A percentile compares a stretch with the other conserved stretches of the same genome.
Conservation (phyloP, 2,329 filamentous ascomycete genomes). For the Talaromyces sp. region DNA sequence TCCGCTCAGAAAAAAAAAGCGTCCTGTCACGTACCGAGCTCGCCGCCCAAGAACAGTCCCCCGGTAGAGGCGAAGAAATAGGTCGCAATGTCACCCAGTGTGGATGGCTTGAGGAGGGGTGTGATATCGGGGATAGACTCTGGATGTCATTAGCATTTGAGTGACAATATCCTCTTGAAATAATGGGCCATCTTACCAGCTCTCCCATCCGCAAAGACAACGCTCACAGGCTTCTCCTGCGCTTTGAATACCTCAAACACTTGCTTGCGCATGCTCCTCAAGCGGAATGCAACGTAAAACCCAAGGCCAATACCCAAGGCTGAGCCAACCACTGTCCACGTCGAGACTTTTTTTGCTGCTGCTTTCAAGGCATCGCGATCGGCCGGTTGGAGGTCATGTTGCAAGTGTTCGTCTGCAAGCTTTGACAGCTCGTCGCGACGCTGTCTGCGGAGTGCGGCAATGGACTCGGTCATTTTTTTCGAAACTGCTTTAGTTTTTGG, state of each 20-base stretch:
- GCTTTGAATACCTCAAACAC: slow-evolving; percentile 61
- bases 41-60: slow-evolving; percentile 61
- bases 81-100: slow-evolving; percentile 56
- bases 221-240: slow-evolving; percentile 57
- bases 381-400: slow-evolving; percentile 53
- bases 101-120: slow-evolving; percentile 52
- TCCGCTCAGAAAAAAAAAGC: neutral
- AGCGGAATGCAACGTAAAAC: slow-evolving; percentile 52
- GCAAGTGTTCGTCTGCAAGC: slow-evolving; percentile 55
- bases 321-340: slow-evolving; percentile 56
- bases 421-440: slow-evolving; percentile 48
- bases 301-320: slow-evolving; percentile 58
- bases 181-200: slow-evolving; percentile 41
- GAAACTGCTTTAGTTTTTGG: neutral
- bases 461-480: slow-evolving; percentile 33
- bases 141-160: slow-evolving; percentile 19
- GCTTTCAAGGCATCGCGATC: slow-evolving; percentile 56
- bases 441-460: slow-evolving; percentile 45
- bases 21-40: slow-evolving; percentile 36
- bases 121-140: slow-evolving; percentile 61
- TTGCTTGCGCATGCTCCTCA: slow-evolving; percentile 52
- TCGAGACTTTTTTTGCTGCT: slow-evolving; percentile 53
- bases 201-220: slow-evolving; percentile 59
- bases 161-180: neutral
- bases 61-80: slow-evolving; percentile 60